A percentile compares a stretch with the other conserved stretches of the same genome.
Evolutionary conservation across 2,329 filamentous ascomycete genomes (phyloP).

Genomic region (Cladophialophora psammophila): DNA sequence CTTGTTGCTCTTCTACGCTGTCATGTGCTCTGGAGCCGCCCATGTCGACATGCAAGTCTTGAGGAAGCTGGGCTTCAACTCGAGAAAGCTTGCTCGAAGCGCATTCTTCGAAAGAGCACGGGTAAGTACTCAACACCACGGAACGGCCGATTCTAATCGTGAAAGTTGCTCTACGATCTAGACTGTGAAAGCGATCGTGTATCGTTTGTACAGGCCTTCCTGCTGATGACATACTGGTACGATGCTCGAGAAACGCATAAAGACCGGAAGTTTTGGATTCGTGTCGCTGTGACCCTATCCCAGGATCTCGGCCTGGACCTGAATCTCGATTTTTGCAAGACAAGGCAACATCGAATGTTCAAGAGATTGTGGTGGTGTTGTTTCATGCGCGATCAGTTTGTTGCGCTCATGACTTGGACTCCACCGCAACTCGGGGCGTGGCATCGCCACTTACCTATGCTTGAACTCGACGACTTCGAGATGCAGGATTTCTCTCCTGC

Average conservation of each 20-base stretch:
- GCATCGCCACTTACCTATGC: conserved; percentile 47
- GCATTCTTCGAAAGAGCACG: conserved; percentile 27
- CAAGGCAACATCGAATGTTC: conserved; percentile 78
- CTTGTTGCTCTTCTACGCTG: conserved; percentile 86
- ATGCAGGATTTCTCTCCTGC: conserved; percentile 48
- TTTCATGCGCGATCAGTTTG: conserved; percentile 90
- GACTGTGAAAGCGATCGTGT: conserved; percentile 92
- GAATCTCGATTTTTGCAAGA: conserved; percentile 80
- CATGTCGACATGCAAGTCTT: conserved; percentile 87
- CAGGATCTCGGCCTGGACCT: conserved; percentile 93
- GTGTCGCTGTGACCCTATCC: conserved; percentile 88
- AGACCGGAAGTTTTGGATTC: conserved; percentile 99
- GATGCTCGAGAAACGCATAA: conserved; percentile 95
- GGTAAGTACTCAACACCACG: conserved; percentile 5
- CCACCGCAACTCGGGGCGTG: conserved; percentile 91
- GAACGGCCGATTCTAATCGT: conserved; percentile 1
- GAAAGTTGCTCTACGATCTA: conserved; percentile 84
- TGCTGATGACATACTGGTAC: conserved; percentile 97
- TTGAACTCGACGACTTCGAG: conserved; percentile 27
- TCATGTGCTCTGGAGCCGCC: conserved; percentile 90
- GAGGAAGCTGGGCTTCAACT: conserved; percentile 65
- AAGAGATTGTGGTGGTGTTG: conserved; percentile 98
- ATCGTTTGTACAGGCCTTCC: conserved; percentile 81
- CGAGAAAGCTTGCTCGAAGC: conserved; percentile 43
- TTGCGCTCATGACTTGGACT: conserved; percentile 89